Percentiles rank a stretch among this genome's conserved stretches.
Conservation (phyloP, 176 grass and related monocot species). For the Bolboschoenus planiculmis region DNA sequence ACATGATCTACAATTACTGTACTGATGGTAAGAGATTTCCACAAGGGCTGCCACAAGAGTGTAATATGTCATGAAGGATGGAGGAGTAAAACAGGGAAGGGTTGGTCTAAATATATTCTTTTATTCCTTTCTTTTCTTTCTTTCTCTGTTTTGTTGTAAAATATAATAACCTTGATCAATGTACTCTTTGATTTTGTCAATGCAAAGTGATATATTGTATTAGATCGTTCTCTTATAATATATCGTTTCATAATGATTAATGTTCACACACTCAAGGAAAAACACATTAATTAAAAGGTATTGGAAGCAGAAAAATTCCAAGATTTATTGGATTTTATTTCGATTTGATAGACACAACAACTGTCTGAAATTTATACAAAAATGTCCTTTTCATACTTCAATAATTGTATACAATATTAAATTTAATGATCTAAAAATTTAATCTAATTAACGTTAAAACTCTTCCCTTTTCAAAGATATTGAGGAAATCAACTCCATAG, state of each 20-base stretch:
- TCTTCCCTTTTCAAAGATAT: too few relatives aligned
- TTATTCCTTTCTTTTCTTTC: not conserved
- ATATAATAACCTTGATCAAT: conserved; percentile 20
- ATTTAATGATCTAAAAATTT: too few relatives aligned
- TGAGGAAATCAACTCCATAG: too few relatives aligned
- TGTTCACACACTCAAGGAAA: not conserved
- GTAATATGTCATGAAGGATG: conserved; percentile 24
- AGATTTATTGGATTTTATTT: too few relatives aligned
- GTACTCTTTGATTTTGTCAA: conserved; percentile 3
- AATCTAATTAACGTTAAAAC: too few relatives aligned
- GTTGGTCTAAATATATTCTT: conserved; percentile 1
- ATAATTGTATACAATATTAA: too few relatives aligned
- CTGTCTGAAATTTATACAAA: too few relatives aligned
- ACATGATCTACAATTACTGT: conserved; percentile 97
- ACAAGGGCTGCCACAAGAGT: conserved; percentile 60
- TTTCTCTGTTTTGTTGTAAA: conserved; percentile 14
- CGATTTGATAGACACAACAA: too few relatives aligned
- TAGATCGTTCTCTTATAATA: not conserved
- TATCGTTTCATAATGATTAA: not conserved
- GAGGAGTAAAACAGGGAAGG: not conserved
- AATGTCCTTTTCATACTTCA: too few relatives aligned
- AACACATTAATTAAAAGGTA: too few relatives aligned
- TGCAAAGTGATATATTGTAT: not conserved
- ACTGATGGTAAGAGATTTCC: conserved; percentile 54
- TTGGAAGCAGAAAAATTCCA: too few relatives aligned